Percentiles rank a stretch among this genome's conserved stretches.
Evolutionary conservation across 1,284 basidiomycete genomes (phyloP).

Genomic region (Pholiota adiposa): DNA sequence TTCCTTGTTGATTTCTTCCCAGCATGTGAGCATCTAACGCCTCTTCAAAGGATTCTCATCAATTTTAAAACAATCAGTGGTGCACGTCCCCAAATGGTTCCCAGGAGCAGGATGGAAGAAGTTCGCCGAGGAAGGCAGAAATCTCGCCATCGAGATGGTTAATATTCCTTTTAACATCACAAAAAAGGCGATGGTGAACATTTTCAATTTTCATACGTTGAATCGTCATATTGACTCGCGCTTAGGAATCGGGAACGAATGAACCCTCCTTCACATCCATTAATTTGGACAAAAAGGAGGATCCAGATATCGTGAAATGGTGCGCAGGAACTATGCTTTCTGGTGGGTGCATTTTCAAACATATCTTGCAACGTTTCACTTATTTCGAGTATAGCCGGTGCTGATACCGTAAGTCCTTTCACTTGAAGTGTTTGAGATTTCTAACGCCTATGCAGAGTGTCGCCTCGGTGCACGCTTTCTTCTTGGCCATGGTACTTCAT

Average conservation of each 20-base stretch:
- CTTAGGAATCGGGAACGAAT: conserved; percentile 19
- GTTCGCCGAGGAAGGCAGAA: conserved; percentile 20
- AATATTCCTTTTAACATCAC: conserved; percentile 25
- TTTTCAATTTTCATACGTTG: background rate
- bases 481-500: conserved; percentile 40
- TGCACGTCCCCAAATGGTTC: conserved; percentile 23
- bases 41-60: background rate
- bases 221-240: too few relatives aligned
- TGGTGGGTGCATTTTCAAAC: background rate
- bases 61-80: conserved; percentile 9
- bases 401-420: conserved; percentile 16
- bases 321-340: conserved; percentile 22
- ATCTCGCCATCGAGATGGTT: conserved; percentile 21
- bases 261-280: conserved; percentile 23
- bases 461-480: conserved; percentile 32
- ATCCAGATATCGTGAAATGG: conserved; percentile 27
- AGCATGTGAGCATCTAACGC: background rate
- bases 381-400: conserved; percentile 12
- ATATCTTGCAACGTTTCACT: background rate
- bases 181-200: conserved; percentile 19
- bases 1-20: conserved; percentile 21
- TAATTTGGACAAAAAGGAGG: conserved; percentile 26
- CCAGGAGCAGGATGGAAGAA: conserved; percentile 25
- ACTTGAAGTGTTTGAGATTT: background rate
- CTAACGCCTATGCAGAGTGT: conserved; percentile 9